phyloP scores from a whole-genome alignment of 306 rosid genomes.

The Quercus berberidifolia region DNA sequence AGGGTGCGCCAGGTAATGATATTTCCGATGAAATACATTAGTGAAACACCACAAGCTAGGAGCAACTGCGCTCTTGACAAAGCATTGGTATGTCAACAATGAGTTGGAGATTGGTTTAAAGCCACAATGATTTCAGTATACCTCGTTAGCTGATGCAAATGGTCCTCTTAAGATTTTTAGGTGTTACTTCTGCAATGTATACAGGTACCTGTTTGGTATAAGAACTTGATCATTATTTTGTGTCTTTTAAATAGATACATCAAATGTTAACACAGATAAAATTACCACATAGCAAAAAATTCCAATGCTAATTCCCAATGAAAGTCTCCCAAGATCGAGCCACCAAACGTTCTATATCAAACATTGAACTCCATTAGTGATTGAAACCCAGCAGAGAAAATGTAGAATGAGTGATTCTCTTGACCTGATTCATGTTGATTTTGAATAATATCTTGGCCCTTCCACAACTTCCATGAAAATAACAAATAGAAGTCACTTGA shows the following conservation, averaged over 20 bases:
- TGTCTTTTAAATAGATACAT: background rate
- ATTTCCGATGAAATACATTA: slow-evolving; percentile 64
- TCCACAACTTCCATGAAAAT: too few species aligned
- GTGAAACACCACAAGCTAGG: slow-evolving; percentile 58
- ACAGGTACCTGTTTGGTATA: slow-evolving; percentile 55
- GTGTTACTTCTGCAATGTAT: slow-evolving; percentile 74
- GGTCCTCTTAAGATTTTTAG: slow-evolving; percentile 67
- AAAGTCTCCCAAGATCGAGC: slow-evolving; percentile 75
- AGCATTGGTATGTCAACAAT: background rate
- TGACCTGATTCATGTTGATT: background rate
- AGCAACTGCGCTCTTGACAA: slow-evolving; percentile 46
- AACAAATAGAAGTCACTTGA: too few species aligned
- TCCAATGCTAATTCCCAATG: slow-evolving; percentile 79
- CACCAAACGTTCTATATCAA: slow-evolving; percentile 61
- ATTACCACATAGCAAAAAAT: slow-evolving; percentile 75
- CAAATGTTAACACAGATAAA: slow-evolving; percentile 3
- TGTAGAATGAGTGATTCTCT: background rate
- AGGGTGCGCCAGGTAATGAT: slow-evolving; percentile 48
- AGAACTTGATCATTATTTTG: background rate
- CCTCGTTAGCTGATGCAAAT: slow-evolving; percentile 63
- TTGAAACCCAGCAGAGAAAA: background rate
- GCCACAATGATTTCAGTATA: slow-evolving; percentile 4
- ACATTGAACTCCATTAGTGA: slow-evolving; percentile 11
- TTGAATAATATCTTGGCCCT: background rate
- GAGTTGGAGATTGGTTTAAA: background rate